Evolutionary conservation across 306 rosid genomes (phyloP).

Genomic region (Quercus alba): DNA sequence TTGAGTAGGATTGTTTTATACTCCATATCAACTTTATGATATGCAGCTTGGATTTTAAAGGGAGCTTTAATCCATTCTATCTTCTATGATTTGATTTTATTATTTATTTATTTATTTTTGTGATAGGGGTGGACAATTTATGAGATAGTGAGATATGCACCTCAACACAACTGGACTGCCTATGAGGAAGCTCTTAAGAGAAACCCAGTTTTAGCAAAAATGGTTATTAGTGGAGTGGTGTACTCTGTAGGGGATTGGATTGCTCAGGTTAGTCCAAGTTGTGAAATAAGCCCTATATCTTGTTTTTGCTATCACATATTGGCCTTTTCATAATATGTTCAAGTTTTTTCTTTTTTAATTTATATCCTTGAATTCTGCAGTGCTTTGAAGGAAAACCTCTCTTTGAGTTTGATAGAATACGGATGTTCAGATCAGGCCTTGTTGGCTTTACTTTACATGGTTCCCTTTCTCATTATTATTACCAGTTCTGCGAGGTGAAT

Average conservation of each 20-base stretch:
- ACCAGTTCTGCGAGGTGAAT: slow-evolving; percentile 84
- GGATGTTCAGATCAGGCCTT: slow-evolving; percentile 93
- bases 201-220: slow-evolving; percentile 93
- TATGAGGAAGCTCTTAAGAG: slow-evolving; percentile 95
- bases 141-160: slow-evolving; percentile 91
- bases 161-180: slow-evolving; percentile 93
- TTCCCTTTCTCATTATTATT: slow-evolving; percentile 93
- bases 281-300: not conserved
- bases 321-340: not conserved
- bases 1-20: not conserved
- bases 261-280: slow-evolving; percentile 63
- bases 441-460: slow-evolving; percentile 98
- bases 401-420: slow-evolving; percentile 82
- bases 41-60: not conserved
- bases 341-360: not conserved
- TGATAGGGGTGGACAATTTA: slow-evolving; percentile 86
- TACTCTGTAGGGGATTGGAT: slow-evolving; percentile 98
- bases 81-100: slow-evolving; percentile 7
- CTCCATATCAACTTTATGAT: not conserved
- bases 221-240: slow-evolving; percentile 95
- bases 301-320: not conserved
- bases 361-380: slow-evolving; percentile 37
- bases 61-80: not conserved
- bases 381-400: slow-evolving; percentile 95
- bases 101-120: not conserved